These are phyloP conservation scores for Novakomyces olei DNA, from an alignment of 805 yeast species.

Conservation along the genomic window DNA sequence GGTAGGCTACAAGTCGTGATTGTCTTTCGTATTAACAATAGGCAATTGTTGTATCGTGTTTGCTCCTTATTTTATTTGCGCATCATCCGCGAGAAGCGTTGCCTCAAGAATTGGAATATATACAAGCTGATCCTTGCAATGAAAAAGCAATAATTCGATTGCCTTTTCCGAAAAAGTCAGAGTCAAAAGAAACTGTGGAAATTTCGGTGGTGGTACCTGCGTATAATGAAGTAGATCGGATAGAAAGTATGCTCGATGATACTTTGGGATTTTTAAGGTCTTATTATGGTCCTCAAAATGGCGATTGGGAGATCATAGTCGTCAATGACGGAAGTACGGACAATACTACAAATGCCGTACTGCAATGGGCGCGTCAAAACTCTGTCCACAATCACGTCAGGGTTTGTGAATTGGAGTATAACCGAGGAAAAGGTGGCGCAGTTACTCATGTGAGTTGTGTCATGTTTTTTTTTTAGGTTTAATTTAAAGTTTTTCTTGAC, in stretches of 20 bases:
- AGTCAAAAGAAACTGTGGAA: no score
- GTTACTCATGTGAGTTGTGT: conserved; percentile 55
- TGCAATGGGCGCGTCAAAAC: conserved; percentile 26
- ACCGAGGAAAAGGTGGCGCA: conserved; percentile 93
- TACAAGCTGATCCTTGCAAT: no score
- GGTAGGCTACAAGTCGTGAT: no score
- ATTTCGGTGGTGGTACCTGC: conserved; percentile 81
- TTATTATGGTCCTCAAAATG: conserved; percentile 10
- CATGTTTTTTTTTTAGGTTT: no score
- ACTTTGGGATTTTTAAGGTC: conserved; percentile 15
- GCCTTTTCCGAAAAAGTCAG: no score
- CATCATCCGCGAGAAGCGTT: no score
- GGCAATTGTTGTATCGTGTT: no score
- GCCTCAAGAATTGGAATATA: no score
- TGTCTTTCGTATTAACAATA: no score
- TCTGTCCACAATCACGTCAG: conserved; percentile 35
- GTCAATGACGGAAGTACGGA: conserved; percentile 88
- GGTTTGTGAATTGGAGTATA: conserved; percentile 44
- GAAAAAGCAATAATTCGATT: no score
- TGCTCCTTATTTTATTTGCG: no score
- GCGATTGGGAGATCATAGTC: conserved; percentile 47
- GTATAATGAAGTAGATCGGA: conserved; percentile 60
- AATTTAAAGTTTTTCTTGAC: no score
- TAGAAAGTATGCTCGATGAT: conserved; percentile 51
- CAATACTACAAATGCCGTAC: conserved; percentile 50